phyloP scores from a whole-genome alignment of 1,139 yeast species.

The Candida labiduridarum region DNA sequence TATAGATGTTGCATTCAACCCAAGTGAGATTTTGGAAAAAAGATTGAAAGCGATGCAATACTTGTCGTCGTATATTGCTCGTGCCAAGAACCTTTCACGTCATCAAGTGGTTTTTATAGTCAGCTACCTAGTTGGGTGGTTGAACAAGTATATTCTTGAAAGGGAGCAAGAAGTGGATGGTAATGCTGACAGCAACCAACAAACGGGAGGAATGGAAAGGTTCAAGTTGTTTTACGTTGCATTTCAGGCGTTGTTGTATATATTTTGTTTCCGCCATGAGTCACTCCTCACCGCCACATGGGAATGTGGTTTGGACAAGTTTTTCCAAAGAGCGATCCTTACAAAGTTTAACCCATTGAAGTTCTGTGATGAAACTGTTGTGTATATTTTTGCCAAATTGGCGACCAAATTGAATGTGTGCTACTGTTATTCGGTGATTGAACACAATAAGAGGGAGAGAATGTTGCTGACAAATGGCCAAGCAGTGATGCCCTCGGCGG shows the following conservation, averaged over 20 bases:
- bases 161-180: slow-evolving; percentile 75
- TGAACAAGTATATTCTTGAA: slow-evolving; percentile 75
- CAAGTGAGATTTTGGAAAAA: slow-evolving; percentile 68
- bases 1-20: slow-evolving; percentile 78
- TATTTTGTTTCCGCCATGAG: slow-evolving; percentile 84
- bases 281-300: slow-evolving; percentile 32
- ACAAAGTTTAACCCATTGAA: slow-evolving; percentile 92
- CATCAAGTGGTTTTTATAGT: slow-evolving; percentile 79
- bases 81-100: slow-evolving; percentile 74
- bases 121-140: slow-evolving; percentile 80
- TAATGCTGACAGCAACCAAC: slow-evolving; percentile 4
- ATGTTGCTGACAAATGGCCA: slow-evolving; percentile 40
- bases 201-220: slow-evolving; percentile 67
- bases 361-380: slow-evolving; percentile 93
- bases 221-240: slow-evolving; percentile 91
- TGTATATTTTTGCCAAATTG: slow-evolving; percentile 88
- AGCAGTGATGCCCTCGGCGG: slow-evolving; percentile 30
- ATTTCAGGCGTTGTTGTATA: slow-evolving; percentile 86
- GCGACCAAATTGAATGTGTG: slow-evolving; percentile 90
- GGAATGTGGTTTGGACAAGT: slow-evolving; percentile 78
- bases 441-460: slow-evolving; percentile 78
- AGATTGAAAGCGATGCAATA: slow-evolving; percentile 91
- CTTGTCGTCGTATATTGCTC: slow-evolving; percentile 85
- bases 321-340: slow-evolving; percentile 82
- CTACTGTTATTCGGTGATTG: slow-evolving; percentile 91